phyloP scores from a whole-genome alignment of 2,329 filamentous ascomycete genomes.

The Hypoxylon sp. region DNA sequence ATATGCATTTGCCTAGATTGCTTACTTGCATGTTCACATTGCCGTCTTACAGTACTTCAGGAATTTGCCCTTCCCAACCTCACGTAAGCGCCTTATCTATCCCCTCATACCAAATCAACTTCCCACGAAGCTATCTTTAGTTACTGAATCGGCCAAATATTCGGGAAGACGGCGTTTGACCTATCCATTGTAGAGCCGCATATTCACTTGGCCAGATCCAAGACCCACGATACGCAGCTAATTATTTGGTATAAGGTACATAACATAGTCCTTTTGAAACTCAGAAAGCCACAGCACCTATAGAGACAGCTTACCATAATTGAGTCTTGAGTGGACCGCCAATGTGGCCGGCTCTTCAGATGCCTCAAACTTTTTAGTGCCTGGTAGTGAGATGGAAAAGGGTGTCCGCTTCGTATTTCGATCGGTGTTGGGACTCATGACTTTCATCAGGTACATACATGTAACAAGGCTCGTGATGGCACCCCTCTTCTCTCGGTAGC shows the following conservation, averaged over 20 bases:
- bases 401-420: neutral
- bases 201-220: neutral
- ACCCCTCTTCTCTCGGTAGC: neutral
- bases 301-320: too few relatives aligned
- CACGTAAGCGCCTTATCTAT: conserved; percentile 25
- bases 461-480: neutral
- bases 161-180: conserved; percentile 1
- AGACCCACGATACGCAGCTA: neutral
- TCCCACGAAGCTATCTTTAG: neutral
- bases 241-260: neutral
- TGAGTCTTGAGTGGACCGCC: neutral
- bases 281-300: neutral
- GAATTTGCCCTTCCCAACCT: conserved; percentile 18
- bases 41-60: conserved; percentile 19
- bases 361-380: neutral
- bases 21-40: conserved; percentile 25
- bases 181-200: conserved; percentile 1
- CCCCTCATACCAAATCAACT: neutral
- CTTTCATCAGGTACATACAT: neutral
- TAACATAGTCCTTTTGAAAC: too few relatives aligned
- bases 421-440: neutral
- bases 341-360: neutral
- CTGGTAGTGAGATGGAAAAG: too few relatives aligned
- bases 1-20: conserved; percentile 23
- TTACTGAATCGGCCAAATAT: neutral